A percentile compares a stretch with the other conserved stretches of the same genome.
Evolutionary conservation across 2,329 filamentous ascomycete species (phyloP).

Genomic region (Colletotrichum sublineola): DNA sequence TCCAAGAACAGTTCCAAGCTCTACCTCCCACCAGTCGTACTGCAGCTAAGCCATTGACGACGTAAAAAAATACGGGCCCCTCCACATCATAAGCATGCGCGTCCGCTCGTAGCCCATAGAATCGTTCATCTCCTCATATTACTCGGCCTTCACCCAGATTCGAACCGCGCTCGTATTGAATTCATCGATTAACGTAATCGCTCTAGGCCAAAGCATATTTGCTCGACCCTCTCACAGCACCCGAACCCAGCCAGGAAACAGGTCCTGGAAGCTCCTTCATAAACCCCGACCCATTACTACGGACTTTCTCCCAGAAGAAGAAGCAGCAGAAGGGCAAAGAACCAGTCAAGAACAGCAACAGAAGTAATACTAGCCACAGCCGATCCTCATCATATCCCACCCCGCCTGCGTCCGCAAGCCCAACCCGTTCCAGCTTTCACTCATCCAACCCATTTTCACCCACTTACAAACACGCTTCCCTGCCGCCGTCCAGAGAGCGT

Average conservation of each 20-base stretch:
- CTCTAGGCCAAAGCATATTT: conserved; percentile 74
- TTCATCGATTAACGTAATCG: conserved; percentile 9
- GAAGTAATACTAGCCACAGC: conserved; percentile 31
- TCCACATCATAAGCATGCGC: conserved; percentile 34
- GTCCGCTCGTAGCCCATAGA: conserved; percentile 22
- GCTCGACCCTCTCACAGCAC: conserved; percentile 76
- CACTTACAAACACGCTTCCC: conserved; percentile 48
- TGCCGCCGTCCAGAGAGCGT: conserved; percentile 43
- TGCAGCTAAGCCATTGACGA: conserved; percentile 42
- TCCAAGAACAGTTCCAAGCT: conserved; percentile 39
- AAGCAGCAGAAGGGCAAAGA: conserved; percentile 43
- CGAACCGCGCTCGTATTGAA: neutral
- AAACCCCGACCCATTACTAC: conserved; percentile 49
- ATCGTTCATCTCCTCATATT: conserved; percentile 10
- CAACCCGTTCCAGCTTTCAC: conserved; percentile 61
- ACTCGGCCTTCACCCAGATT: neutral
- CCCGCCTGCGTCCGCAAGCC: conserved; percentile 68
- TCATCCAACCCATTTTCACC: conserved; percentile 58
- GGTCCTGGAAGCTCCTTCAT: conserved; percentile 72
- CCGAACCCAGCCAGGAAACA: conserved; percentile 76
- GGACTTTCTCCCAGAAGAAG: conserved; percentile 46
- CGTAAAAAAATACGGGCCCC: conserved; percentile 43
- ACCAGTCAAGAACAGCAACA: conserved; percentile 4
- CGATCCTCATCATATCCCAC: conserved; percentile 53
- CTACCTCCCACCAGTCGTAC: conserved; percentile 31